Evolutionary conservation across 2,329 filamentous ascomycete genomes (phyloP).

Genomic region (Cladosporium cucumerinum): DNA sequence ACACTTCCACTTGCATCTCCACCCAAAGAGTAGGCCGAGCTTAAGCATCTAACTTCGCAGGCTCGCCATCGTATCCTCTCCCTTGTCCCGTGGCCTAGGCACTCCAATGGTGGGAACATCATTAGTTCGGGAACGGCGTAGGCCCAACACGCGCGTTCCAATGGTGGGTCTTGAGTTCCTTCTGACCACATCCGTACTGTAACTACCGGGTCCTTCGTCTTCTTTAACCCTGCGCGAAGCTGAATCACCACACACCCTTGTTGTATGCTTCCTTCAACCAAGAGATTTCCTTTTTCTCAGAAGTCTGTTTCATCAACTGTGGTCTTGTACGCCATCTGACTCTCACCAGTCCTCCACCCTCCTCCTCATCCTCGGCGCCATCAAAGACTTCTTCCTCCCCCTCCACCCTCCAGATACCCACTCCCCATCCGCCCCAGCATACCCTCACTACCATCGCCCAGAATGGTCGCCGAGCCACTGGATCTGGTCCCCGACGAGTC

Average conservation of each 20-base stretch:
- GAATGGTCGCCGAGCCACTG: slow-evolving; percentile 2
- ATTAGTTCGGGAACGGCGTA: background rate
- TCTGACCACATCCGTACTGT: slow-evolving; percentile 8
- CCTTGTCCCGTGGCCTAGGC: slow-evolving; percentile 10
- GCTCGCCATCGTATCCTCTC: background rate
- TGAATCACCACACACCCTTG: background rate
- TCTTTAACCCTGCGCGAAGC: background rate
- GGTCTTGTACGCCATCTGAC: background rate
- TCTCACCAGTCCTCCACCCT: slow-evolving; percentile 13
- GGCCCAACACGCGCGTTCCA: background rate
- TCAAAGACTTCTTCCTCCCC: slow-evolving; percentile 17
- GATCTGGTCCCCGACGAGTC: slow-evolving; percentile 9
- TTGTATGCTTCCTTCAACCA: background rate
- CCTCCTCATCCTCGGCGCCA: slow-evolving; percentile 7
- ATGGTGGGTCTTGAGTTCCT: slow-evolving; percentile 13
- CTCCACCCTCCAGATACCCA: background rate
- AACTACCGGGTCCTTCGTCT: background rate
- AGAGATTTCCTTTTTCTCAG: background rate
- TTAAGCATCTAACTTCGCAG: background rate
- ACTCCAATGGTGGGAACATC: background rate
- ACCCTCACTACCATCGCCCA: background rate
- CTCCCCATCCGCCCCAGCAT: slow-evolving; percentile 1
- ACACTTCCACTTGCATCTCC: slow-evolving; percentile 1
- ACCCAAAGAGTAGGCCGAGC: background rate
- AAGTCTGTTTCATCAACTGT: background rate